Evolutionary conservation across 768 basidiomycete genomes (phyloP).

Genomic region (Leccinum broughii): DNA sequence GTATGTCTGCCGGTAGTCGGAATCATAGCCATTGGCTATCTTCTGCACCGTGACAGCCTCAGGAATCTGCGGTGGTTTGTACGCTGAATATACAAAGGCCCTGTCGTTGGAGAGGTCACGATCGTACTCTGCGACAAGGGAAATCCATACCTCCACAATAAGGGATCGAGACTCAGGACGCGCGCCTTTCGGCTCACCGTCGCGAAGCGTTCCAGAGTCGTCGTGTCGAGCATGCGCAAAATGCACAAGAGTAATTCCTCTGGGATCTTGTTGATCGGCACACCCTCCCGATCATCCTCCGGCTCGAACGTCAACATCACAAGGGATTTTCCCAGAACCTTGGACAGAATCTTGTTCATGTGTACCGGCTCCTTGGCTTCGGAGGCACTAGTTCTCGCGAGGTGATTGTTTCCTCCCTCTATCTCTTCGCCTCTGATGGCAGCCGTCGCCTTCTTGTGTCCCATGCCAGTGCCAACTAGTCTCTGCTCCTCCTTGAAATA

Average conservation of each 20-base stretch:
- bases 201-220: conserved; percentile 77
- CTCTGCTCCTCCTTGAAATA: conserved; percentile 59
- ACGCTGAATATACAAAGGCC: conserved; percentile 60
- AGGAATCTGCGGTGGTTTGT: conserved; percentile 74
- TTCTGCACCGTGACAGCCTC: conserved; percentile 48
- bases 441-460: conserved; percentile 73
- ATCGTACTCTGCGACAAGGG: not conserved
- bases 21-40: conserved; percentile 52
- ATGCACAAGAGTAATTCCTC: conserved; percentile 74
- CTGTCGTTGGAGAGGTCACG: conserved; percentile 38
- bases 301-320: conserved; percentile 57
- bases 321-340: conserved; percentile 51
- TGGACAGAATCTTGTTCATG: conserved; percentile 45
- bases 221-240: conserved; percentile 63
- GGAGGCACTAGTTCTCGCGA: conserved; percentile 57
- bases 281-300: conserved; percentile 61
- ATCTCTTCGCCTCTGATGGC: conserved; percentile 62
- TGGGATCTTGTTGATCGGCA: conserved; percentile 62
- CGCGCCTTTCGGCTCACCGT: conserved; percentile 72
- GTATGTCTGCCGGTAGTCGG: conserved; percentile 73
- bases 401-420: conserved; percentile 71
- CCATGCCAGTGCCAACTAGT: conserved; percentile 37
- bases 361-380: conserved; percentile 27
- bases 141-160: conserved; percentile 69
- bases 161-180: conserved; percentile 64